Evolutionary conservation across 2,329 filamentous ascomycete genomes (phyloP).

Genomic region (Tolypocladium capitatum): DNA sequence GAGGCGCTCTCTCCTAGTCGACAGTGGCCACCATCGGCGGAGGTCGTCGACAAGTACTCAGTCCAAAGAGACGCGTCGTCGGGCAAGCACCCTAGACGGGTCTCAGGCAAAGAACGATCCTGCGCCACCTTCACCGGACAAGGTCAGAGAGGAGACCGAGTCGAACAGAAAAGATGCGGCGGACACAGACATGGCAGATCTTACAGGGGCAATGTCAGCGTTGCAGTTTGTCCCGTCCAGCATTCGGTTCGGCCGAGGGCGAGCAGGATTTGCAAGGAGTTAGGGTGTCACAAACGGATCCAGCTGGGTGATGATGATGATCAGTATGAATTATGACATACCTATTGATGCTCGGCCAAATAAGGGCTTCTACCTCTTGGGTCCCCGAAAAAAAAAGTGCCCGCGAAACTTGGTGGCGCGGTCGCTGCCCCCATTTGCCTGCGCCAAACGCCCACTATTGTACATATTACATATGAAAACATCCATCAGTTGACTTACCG

Average conservation of each 20-base stretch:
- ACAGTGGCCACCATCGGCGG: constrained; percentile 34
- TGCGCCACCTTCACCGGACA: constrained; percentile 7
- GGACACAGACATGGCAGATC: constrained; percentile 46
- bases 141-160: constrained; percentile 4
- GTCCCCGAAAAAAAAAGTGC: neutral
- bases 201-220: constrained; percentile 56
- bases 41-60: constrained; percentile 30
- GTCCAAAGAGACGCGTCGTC: constrained; percentile 19
- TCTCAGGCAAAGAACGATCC: constrained; percentile 6
- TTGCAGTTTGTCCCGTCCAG: constrained; percentile 58
- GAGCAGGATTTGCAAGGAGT: constrained; percentile 37
- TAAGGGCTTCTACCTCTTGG: constrained; percentile 24
- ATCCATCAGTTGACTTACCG: neutral
- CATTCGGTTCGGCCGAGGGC: constrained; percentile 49
- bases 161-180: constrained; percentile 11
- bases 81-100: constrained; percentile 18
- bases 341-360: constrained; percentile 14
- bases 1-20: constrained; percentile 61
- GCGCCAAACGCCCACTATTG: neutral
- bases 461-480: neutral
- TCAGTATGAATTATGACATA: constrained; percentile 19
- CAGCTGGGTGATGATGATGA: constrained; percentile 13
- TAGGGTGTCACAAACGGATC: constrained; percentile 14
- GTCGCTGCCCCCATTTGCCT: neutral
- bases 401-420: neutral